Evolutionary conservation across 2,329 filamentous ascomycete genomes (phyloP), one percentile per base, ranked within the genome.

Genomic region (Cladorrhinum sp.): DNA sequence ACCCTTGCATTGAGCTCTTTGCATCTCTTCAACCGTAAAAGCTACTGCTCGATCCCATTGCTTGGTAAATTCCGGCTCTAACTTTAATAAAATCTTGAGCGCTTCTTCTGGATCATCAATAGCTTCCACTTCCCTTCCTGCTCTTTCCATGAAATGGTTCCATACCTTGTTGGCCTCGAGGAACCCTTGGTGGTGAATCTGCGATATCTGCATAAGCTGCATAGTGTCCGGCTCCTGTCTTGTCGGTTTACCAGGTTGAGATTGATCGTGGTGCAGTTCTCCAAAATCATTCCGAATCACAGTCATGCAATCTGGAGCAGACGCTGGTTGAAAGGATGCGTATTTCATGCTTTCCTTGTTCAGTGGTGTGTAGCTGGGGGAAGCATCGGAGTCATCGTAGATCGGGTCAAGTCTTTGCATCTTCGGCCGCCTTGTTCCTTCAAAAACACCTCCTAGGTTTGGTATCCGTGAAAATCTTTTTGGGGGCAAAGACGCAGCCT

Each of bases 61-160:
- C 21, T 30, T 48, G 2, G 28, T 46, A 30, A 63, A 66, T 1
- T 65, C 65, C 1, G 30, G 21, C 23, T 62, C 64, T 30, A 50
- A 64, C 33, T 49, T 59, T n/a, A 55, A 42, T 52, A 65, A 46
- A 2, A 61, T 39, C 6, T 56, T 46, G 33, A 39, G 36, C 10
- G 60, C 26, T n/a, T 65, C 55, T 14, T 62, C 52, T 14, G 50
- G n/a, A 39, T 59, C 28, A 18, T 63, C 54, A 18, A 57, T 23
- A 4, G 51, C 48, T 10, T 61, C 53, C 30, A 56, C 55, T 16
- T 62, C 64, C 10, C 24, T 50, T 21, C n/a, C 23, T 1, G 48
- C 63, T 28, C 36, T 65, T 21, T 58, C 57, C 62, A 67, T 62
- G 7, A 67, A 59, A 0, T 66, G 64, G 20, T 66, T 54, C 65